Percentiles rank a stretch among this genome's conserved stretches.
Evolutionary conservation across 1,139 yeast species (phyloP).

Genomic region (Martiniozyma asiatica): DNA sequence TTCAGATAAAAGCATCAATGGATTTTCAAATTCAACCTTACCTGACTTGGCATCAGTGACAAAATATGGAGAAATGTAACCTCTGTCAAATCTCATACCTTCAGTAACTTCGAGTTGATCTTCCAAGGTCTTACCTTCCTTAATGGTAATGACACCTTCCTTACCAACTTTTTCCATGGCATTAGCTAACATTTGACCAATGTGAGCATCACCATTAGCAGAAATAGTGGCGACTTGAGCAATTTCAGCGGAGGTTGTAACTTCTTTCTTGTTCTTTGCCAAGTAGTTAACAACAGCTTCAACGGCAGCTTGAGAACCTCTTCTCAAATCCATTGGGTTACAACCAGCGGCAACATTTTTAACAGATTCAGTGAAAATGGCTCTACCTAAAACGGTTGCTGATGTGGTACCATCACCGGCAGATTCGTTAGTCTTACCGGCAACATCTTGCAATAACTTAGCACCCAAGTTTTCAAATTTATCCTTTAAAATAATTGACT

Average conservation of each 20-base stretch:
- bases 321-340: conserved; percentile 98
- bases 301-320: conserved; percentile 98
- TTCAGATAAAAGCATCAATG: conserved; percentile 79
- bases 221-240: conserved; percentile 99
- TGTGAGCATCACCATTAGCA: conserved; percentile 93
- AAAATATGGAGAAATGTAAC: conserved; percentile 95
- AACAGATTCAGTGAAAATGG: conserved; percentile 93
- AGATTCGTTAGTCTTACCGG: conserved; percentile 93
- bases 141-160: conserved; percentile 97
- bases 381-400: conserved; percentile 94
- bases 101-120: conserved; percentile 97
- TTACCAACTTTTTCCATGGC: conserved; percentile 99
- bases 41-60: conserved; percentile 94
- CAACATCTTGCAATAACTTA: conserved; percentile 91
- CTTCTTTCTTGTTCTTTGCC: conserved; percentile 86
- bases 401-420: conserved; percentile 99
- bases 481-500: conserved; percentile 74
- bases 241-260: conserved; percentile 93
- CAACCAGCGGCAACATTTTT: conserved; percentile 99
- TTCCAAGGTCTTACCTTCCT: conserved; percentile 93
- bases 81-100: conserved; percentile 99
- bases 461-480: conserved; percentile 97
- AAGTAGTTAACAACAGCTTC: conserved; percentile 89
- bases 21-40: conserved; percentile 95
- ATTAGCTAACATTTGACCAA: conserved; percentile 84